phyloP scores from a whole-genome alignment of 139 green algal genomes.

The Dunaliella sp. region DNA sequence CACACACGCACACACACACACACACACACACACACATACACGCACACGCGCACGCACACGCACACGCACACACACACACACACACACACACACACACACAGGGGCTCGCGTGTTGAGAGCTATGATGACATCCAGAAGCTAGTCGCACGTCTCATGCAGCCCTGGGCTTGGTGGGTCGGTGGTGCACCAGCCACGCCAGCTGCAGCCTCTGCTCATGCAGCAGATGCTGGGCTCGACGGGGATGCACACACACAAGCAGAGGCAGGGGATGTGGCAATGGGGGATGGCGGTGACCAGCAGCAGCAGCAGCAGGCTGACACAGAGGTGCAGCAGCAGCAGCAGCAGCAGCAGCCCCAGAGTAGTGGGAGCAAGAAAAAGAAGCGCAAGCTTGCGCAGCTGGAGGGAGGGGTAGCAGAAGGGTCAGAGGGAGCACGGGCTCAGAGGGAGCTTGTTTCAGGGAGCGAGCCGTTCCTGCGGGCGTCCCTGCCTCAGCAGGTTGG shows the following conservation, averaged over 20 bases:
- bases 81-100: background rate
- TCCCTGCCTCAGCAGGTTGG: slow-evolving; percentile 88
- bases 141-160: slow-evolving; percentile 1
- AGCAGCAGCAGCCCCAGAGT: background rate
- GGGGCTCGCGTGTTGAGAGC: slow-evolving; percentile 12
- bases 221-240: background rate
- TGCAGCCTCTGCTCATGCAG: background rate
- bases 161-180: background rate
- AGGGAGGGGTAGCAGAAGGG: background rate
- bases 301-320: background rate
- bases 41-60: background rate
- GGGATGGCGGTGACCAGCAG: background rate
- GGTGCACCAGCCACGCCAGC: background rate
- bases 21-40: background rate
- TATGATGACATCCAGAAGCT: background rate
- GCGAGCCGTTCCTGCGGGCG: slow-evolving; percentile 72
- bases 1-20: too few species aligned
- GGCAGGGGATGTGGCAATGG: background rate
- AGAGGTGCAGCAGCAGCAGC: background rate
- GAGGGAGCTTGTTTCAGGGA: background rate
- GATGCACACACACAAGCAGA: too few species aligned
- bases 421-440: background rate
- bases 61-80: slow-evolving; percentile 13
- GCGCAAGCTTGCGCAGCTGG: background rate
- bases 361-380: background rate